phyloP scores from a whole-genome alignment of 1,284 basidiomycete species.

The Tilletia indica region DNA sequence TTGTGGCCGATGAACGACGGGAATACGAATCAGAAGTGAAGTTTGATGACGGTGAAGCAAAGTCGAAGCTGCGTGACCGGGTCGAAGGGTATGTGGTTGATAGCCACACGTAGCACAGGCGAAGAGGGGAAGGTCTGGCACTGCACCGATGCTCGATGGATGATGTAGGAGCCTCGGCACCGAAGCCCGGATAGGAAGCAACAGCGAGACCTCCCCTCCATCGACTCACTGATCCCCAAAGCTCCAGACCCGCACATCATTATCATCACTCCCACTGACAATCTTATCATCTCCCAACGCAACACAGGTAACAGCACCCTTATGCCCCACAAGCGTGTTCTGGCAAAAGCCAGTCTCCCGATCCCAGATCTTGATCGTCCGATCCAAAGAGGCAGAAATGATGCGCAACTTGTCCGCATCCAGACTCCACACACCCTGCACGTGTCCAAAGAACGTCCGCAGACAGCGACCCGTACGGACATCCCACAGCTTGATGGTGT shows the following conservation, averaged over 20 bases:
- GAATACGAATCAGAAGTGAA: no score
- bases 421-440: slow-evolving; percentile 91
- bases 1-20: no score
- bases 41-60: no score
- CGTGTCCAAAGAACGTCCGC: slow-evolving; percentile 86
- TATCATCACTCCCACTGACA: slow-evolving; percentile 88
- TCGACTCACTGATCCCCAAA: slow-evolving; percentile 30
- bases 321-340: slow-evolving; percentile 87
- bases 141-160: no score
- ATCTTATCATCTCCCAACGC: slow-evolving; percentile 92
- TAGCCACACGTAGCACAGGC: no score
- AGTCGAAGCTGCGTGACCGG: no score
- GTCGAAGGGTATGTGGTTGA: no score
- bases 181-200: no score
- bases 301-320: slow-evolving; percentile 87
- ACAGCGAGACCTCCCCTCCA: no score
- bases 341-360: slow-evolving; percentile 83
- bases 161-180: no score
- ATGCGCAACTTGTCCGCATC: slow-evolving; percentile 87
- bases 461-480: slow-evolving; percentile 77
- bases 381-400: slow-evolving; percentile 86
- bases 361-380: slow-evolving; percentile 87
- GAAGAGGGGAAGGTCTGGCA: not conserved
- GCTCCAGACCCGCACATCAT: slow-evolving; percentile 62
- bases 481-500: slow-evolving; percentile 96